Percentiles rank a stretch among this genome's conserved stretches.
These are phyloP conservation scores for Termitomyces sp. DNA, from an alignment of 768 basidiomycete species.

Conservation along the genomic window DNA sequence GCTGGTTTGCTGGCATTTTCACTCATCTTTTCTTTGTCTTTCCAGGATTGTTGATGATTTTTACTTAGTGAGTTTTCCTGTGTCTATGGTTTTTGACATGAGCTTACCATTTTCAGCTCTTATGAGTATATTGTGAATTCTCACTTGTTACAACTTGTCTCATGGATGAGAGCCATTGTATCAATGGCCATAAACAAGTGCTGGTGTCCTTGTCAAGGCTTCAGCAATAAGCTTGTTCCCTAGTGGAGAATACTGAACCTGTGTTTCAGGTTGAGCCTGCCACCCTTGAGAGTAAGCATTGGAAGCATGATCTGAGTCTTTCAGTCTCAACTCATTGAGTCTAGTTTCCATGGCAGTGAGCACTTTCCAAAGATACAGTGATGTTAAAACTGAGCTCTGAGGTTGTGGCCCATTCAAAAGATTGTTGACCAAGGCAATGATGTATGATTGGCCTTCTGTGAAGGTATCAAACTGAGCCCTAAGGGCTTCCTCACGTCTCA, in stretches of 20 bases:
- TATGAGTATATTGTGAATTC: too few species aligned
- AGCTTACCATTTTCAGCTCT: too few species aligned
- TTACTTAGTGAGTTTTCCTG: too few species aligned
- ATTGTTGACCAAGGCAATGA: neutral
- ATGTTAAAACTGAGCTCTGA: neutral
- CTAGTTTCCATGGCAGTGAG: neutral
- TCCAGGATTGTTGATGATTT: too few species aligned
- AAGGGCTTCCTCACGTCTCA: neutral
- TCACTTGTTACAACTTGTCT: too few species aligned
- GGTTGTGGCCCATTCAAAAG: neutral
- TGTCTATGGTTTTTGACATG: too few species aligned
- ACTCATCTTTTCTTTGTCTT: too few species aligned
- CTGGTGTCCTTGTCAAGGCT: neutral
- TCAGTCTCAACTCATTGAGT: neutral
- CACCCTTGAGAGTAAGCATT: too few species aligned
- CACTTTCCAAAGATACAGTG: neutral
- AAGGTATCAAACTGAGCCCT: neutral
- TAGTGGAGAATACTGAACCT: neutral
- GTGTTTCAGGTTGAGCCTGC: neutral
- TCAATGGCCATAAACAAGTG: neutral
- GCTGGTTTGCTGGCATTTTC: too few species aligned
- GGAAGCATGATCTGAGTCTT: neutral
- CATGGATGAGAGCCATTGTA: too few species aligned
- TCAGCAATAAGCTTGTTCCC: neutral
- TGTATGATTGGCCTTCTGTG: neutral